Conservation (phyloP, 768 basidiomycete genomes). For the Macrolepiota dolichaula region DNA sequence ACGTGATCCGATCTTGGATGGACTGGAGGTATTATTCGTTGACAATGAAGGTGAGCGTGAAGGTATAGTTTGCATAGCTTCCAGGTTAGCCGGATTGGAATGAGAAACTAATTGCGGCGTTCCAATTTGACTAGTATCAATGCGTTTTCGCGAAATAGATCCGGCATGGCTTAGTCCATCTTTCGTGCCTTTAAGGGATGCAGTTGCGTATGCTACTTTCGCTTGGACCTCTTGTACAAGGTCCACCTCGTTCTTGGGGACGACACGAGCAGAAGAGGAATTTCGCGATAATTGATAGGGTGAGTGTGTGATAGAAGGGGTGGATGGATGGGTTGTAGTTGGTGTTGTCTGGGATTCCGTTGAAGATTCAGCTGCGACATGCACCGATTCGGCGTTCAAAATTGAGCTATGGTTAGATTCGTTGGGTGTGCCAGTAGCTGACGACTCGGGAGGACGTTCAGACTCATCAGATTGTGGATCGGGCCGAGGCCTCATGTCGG, state of each 20-base stretch:
- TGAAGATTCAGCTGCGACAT: not conserved
- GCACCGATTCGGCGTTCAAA: not conserved
- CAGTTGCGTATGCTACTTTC: conserved; percentile 63
- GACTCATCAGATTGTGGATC: conserved; percentile 16
- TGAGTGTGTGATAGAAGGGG: conserved; percentile 24
- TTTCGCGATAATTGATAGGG: conserved; percentile 38
- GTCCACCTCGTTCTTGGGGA: conserved; percentile 47
- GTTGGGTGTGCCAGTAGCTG: not conserved
- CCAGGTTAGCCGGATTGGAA: conserved; percentile 34
- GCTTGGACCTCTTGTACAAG: conserved; percentile 66
- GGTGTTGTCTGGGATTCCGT: conserved; percentile 12
- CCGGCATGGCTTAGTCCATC: conserved; percentile 34
- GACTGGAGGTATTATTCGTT: conserved; percentile 38
- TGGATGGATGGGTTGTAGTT: conserved; percentile 21
- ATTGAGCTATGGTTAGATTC: not conserved
- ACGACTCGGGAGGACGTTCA: conserved; percentile 1
- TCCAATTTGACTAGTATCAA: conserved; percentile 63
- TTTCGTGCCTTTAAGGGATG: conserved; percentile 46
- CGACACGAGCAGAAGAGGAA: conserved; percentile 38
- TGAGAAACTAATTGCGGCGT: conserved; percentile 64
- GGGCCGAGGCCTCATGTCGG: conserved; percentile 17
- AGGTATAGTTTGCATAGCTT: conserved; percentile 63
- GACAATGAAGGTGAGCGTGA: conserved; percentile 49
- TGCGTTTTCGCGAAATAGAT: conserved; percentile 52
- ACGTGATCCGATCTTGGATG: conserved; percentile 66